Evolutionary conservation across 2,329 filamentous ascomycete genomes (phyloP).

Genomic region (Neopestalotiopsis sp.): DNA sequence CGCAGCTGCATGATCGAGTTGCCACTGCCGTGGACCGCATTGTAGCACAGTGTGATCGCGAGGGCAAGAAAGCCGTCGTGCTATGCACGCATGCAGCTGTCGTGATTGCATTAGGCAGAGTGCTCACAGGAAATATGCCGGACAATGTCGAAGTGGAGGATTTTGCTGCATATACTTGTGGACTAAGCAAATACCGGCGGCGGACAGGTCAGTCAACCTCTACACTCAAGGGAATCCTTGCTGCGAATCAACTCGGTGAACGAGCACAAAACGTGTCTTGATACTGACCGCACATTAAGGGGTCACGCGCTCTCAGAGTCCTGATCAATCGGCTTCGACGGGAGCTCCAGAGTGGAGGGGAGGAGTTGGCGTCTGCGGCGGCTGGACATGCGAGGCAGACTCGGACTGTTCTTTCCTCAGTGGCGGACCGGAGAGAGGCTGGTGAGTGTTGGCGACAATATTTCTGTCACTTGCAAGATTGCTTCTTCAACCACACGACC

Average conservation of each 20-base stretch:
- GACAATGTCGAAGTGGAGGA: constrained; percentile 75
- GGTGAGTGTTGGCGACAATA: constrained; percentile 58
- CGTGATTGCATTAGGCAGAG: constrained; percentile 84
- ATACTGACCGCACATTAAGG: constrained; percentile 26
- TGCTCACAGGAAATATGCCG: constrained; percentile 80
- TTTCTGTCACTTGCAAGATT: background rate
- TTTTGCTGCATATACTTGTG: constrained; percentile 85
- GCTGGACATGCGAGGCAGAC: constrained; percentile 81
- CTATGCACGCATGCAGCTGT: constrained; percentile 90
- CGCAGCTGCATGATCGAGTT: constrained; percentile 80
- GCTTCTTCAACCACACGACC: background rate
- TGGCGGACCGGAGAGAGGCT: constrained; percentile 84
- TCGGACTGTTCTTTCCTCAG: constrained; percentile 85
- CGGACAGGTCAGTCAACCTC: constrained; percentile 17
- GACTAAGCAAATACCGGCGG: constrained; percentile 69
- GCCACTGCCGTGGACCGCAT: constrained; percentile 73
- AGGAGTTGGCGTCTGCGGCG: constrained; percentile 70
- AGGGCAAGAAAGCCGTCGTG: constrained; percentile 73
- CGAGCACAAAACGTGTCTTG: constrained; percentile 25
- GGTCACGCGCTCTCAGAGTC: constrained; percentile 32
- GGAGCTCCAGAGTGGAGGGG: constrained; percentile 53
- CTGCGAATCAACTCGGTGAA: background rate
- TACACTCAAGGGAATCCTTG: constrained; percentile 8
- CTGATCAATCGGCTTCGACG: constrained; percentile 31
- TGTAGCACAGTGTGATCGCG: constrained; percentile 74